phyloP scores from a whole-genome alignment of 2,329 filamentous ascomycete genomes.

The Penicillium digitatum region DNA sequence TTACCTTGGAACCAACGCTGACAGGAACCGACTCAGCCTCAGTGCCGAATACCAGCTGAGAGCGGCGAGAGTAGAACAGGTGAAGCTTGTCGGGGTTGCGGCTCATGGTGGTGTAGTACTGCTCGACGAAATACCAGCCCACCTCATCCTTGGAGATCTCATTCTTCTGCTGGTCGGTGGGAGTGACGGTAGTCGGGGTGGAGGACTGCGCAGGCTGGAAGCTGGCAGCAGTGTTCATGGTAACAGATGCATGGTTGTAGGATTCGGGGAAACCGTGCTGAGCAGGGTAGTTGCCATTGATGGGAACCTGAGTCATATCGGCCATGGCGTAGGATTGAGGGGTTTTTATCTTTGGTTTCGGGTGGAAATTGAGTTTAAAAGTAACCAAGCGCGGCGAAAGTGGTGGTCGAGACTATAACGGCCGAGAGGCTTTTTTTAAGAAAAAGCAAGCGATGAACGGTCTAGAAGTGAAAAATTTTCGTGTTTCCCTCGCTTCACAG shows the following conservation, averaged over 20 bases:
- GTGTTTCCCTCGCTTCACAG: constrained; percentile 23
- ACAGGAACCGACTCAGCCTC: constrained; percentile 87
- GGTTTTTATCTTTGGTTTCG: constrained; percentile 9
- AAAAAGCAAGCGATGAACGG: constrained; percentile 6
- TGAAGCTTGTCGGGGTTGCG: constrained; percentile 89
- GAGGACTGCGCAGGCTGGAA: constrained; percentile 41
- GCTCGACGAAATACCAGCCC: constrained; percentile 98
- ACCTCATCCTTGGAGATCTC: constrained; percentile 80
- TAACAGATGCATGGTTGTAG: constrained; percentile 34
- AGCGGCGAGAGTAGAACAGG: constrained; percentile 94
- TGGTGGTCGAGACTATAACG: constrained; percentile 5
- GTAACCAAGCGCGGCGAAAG: constrained; percentile 13
- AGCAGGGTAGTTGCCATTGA: constrained; percentile 42
- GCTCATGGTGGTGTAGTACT: constrained; percentile 97
- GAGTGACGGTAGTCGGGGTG: constrained; percentile 38
- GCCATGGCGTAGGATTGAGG: constrained; percentile 33
- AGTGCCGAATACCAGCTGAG: constrained; percentile 86
- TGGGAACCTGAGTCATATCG: constrained; percentile 39
- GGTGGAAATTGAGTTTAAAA: constrained; percentile 15
- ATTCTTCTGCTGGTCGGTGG: constrained; percentile 38
- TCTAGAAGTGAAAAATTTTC: constrained; percentile 20
- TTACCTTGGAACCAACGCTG: constrained; percentile 80
- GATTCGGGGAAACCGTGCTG: constrained; percentile 40
- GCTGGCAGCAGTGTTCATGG: constrained; percentile 36
- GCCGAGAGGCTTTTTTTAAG: constrained; percentile 8